These are phyloP conservation scores for Mortierella sp. DNA, from an alignment of 371 early-diverging fungal species.

Conservation along the genomic window DNA sequence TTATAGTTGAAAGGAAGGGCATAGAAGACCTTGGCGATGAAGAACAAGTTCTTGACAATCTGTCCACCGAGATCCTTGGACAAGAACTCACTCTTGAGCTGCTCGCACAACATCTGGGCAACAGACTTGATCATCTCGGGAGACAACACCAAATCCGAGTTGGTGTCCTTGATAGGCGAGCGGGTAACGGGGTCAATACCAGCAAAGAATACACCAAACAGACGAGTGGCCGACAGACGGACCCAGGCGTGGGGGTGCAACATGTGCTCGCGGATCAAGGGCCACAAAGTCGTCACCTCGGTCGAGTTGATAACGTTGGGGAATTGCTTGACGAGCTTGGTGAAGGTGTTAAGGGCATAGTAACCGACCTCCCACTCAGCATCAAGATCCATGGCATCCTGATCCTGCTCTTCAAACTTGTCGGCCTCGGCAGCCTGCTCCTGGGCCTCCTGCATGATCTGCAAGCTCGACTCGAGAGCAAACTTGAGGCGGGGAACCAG, in stretches of 20 bases:
- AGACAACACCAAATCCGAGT: slow-evolving; percentile 61
- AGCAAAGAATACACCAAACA: slow-evolving; percentile 86
- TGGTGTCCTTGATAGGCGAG: slow-evolving; percentile 56
- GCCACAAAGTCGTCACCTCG: slow-evolving; percentile 69
- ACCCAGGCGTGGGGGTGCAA: slow-evolving; percentile 94
- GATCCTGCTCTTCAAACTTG: slow-evolving; percentile 53
- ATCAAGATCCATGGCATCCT: slow-evolving; percentile 66
- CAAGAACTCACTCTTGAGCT: slow-evolving; percentile 80
- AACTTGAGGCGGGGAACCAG: slow-evolving; percentile 65
- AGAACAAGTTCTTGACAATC: slow-evolving; percentile 94
- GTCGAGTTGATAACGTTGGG: slow-evolving; percentile 65
- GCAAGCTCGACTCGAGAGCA: slow-evolving; percentile 66
- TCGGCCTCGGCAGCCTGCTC: slow-evolving; percentile 56
- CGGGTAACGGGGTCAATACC: slow-evolving; percentile 72
- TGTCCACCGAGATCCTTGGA: slow-evolving; percentile 89
- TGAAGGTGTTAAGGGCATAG: slow-evolving; percentile 83
- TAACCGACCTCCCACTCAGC: slow-evolving; percentile 90
- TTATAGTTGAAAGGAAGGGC: slow-evolving; percentile 43
- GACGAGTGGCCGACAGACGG: slow-evolving; percentile 76
- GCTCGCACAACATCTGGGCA: slow-evolving; percentile 74
- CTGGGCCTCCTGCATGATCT: slow-evolving; percentile 65
- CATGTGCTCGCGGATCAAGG: slow-evolving; percentile 69
- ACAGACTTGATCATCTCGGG: slow-evolving; percentile 66
- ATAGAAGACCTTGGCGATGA: slow-evolving; percentile 86
- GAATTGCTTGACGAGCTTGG: slow-evolving; percentile 73